Evolutionary conservation across 176 grass and related monocot genomes (phyloP).

Genomic region (Tillandsia leiboldiana): DNA sequence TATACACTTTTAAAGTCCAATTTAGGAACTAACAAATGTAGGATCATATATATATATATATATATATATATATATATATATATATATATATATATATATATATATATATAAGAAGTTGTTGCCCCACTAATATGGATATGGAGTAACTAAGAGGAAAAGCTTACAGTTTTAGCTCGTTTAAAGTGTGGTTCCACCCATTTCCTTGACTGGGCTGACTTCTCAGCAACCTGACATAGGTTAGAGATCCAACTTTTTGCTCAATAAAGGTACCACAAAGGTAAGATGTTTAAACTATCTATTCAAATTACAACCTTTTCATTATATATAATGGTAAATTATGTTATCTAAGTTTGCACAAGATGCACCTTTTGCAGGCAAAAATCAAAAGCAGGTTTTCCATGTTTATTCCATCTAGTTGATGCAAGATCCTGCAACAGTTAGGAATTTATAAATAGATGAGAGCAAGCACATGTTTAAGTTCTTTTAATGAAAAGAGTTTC

Average conservation of each 20-base stretch:
- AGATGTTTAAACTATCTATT: neutral
- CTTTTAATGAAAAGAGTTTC: neutral
- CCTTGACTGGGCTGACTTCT: too few species aligned
- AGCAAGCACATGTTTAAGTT: neutral
- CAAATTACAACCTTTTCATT: neutral
- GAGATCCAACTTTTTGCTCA: too few species aligned
- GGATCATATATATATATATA: too few species aligned
- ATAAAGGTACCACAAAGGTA: too few species aligned
- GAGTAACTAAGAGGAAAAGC: neutral
- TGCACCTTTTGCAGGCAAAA: conserved; percentile 6
- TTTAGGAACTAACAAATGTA: too few species aligned
- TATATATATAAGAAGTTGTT: too few species aligned
- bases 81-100: too few species aligned
- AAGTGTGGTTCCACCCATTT: too few species aligned
- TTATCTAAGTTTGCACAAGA: neutral
- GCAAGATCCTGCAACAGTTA: conserved; percentile 1
- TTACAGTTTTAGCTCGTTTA: conserved; percentile 12
- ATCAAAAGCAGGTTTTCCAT: conserved; percentile 14
- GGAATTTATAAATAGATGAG: neutral
- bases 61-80: too few species aligned
- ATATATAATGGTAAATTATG: neutral
- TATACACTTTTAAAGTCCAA: too few species aligned
- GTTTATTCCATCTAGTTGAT: conserved; percentile 7
- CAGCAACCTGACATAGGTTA: too few species aligned
- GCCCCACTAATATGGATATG: neutral